Conservation (phyloP, 1,284 basidiomycete genomes). For the Erythrobasidium hasegawianum region DNA sequence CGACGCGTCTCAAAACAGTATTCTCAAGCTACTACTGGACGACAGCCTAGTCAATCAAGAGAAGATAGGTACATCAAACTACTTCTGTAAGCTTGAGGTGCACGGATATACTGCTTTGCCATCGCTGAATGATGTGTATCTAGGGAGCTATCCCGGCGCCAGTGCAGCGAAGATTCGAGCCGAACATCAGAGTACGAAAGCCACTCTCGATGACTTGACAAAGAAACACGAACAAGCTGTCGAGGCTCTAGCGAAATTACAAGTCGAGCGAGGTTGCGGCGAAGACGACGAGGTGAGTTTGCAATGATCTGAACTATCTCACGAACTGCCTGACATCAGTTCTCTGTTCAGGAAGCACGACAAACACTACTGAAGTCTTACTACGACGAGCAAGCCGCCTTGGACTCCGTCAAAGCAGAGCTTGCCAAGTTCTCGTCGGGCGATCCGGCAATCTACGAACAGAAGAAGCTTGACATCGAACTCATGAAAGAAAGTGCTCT, state of each 20-base stretch:
- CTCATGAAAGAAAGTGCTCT: slow-evolving; percentile 31
- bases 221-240: slow-evolving; percentile 15
- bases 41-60: slow-evolving; percentile 15
- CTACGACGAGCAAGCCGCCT: slow-evolving; percentile 4
- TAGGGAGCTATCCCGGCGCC: slow-evolving; percentile 34
- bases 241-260: slow-evolving; percentile 3
- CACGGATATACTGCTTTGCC: not conserved
- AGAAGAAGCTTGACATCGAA: slow-evolving; percentile 34
- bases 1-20: slow-evolving; percentile 2
- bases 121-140: not conserved
- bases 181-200: slow-evolving; percentile 13
- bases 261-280: slow-evolving; percentile 10
- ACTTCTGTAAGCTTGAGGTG: slow-evolving; percentile 16
- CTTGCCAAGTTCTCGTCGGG: slow-evolving; percentile 21
- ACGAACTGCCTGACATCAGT: not conserved
- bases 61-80: slow-evolving; percentile 33
- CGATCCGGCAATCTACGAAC: slow-evolving; percentile 32
- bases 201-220: not conserved
- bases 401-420: slow-evolving; percentile 23
- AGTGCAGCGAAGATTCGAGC: slow-evolving; percentile 12
- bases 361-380: slow-evolving; percentile 17
- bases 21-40: slow-evolving; percentile 19
- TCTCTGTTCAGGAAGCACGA: slow-evolving; percentile 1
- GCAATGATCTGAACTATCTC: not conserved
- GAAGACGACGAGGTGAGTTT: slow-evolving; percentile 16